Conservation (phyloP, 2,329 filamentous ascomycete species). For the Xylariaceae sp. region DNA sequence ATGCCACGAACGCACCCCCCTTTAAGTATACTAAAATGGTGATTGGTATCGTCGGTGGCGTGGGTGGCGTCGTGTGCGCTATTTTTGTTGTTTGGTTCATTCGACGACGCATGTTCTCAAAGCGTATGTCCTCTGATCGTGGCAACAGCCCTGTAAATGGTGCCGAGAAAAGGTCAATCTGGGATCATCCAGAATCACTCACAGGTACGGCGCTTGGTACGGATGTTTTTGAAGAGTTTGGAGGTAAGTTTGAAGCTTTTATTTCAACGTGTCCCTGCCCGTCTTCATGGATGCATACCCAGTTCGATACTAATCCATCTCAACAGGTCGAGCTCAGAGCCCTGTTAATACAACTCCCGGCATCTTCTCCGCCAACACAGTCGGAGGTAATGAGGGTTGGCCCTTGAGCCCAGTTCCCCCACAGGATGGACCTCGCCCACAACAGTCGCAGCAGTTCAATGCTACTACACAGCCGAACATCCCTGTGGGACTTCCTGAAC, state of each 20-base stretch:
- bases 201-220: conserved; percentile 14
- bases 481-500: too few species aligned
- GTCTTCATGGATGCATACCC: background rate
- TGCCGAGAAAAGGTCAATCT: conserved; percentile 13
- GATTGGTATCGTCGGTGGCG: conserved; percentile 19
- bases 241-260: conserved; percentile 35
- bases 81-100: conserved; percentile 23
- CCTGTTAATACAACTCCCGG: background rate
- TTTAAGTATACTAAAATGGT: conserved; percentile 19
- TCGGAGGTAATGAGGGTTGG: conserved; percentile 9
- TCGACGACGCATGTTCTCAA: conserved; percentile 23
- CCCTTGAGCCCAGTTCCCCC: background rate
- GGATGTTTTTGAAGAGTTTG: conserved; percentile 42
- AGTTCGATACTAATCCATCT: conserved; percentile 1
- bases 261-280: background rate
- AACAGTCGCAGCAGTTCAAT: background rate
- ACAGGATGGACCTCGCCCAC: background rate
- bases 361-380: background rate
- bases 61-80: conserved; percentile 14
- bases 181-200: conserved; percentile 4
- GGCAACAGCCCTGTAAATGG: conserved; percentile 4
- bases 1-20: background rate
- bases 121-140: conserved; percentile 19
- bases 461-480: conserved; percentile 3
- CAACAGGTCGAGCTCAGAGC: conserved; percentile 5